These are phyloP conservation scores for Coprinopsis sp. DNA, from an alignment of 768 basidiomycete species.

Conservation along the genomic window DNA sequence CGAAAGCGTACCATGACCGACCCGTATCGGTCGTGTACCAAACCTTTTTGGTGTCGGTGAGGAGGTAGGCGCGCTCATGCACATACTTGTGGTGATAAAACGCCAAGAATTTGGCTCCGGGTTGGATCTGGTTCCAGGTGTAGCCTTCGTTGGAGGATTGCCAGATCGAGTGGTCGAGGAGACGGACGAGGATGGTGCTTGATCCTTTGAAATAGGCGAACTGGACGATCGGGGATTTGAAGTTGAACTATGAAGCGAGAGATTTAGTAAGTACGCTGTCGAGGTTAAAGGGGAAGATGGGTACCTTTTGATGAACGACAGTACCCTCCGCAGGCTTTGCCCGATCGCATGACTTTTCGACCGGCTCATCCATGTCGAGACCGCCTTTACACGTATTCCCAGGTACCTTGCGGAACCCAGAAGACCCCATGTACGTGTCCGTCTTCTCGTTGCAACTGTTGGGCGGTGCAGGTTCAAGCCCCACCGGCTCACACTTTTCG, in stretches of 20 bases:
- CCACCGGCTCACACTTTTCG: constrained; percentile 73
- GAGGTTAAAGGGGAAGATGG: constrained; percentile 20
- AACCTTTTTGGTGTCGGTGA: constrained; percentile 61
- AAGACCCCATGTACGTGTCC: constrained; percentile 78
- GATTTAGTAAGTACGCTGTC: neutral
- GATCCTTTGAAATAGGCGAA: constrained; percentile 84
- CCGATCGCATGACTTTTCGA: constrained; percentile 66
- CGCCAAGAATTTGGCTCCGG: constrained; percentile 63
- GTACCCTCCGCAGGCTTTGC: constrained; percentile 80
- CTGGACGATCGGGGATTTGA: constrained; percentile 61
- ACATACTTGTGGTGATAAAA: constrained; percentile 85
- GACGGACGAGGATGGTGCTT: constrained; percentile 79
- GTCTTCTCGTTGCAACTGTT: constrained; percentile 58
- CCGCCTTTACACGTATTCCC: constrained; percentile 86
- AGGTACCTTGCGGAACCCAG: constrained; percentile 88
- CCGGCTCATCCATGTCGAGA: constrained; percentile 58
- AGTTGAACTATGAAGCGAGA: constrained; percentile 50
- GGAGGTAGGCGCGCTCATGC: constrained; percentile 82
- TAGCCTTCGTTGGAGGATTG: constrained; percentile 96
- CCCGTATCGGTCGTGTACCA: constrained; percentile 87
- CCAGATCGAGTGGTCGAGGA: constrained; percentile 77
- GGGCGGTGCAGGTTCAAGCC: constrained; percentile 83
- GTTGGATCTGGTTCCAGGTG: constrained; percentile 70
- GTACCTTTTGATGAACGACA: constrained; percentile 68
- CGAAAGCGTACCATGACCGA: constrained; percentile 53